These are phyloP conservation scores for Microglena sp. DNA, from an alignment of 139 green algal species.

Conservation along the genomic window DNA sequence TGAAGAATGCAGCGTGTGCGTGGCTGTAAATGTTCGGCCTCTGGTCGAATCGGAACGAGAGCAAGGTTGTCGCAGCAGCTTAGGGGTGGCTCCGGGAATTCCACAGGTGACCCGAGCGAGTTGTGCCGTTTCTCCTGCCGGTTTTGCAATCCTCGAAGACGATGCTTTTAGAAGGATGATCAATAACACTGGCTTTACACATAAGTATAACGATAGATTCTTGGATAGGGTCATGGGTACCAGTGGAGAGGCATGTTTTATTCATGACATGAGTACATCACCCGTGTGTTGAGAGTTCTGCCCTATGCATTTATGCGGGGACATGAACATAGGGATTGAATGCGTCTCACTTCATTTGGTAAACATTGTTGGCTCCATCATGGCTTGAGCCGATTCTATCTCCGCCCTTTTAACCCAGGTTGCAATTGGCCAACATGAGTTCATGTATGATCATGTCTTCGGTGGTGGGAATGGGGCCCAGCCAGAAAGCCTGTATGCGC, in stretches of 20 bases:
- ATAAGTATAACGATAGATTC: no score
- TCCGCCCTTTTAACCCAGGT: slow-evolving; percentile 30
- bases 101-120: not conserved
- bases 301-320: no score
- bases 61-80: slow-evolving; percentile 51
- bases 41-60: slow-evolving; percentile 62
- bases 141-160: not conserved
- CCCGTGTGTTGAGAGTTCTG: no score
- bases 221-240: no score
- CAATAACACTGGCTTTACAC: not conserved
- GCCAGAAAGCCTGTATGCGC: slow-evolving; percentile 44
- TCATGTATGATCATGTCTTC: slow-evolving; percentile 81
- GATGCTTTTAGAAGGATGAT: not conserved
- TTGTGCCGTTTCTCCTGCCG: not conserved
- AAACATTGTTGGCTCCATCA: not conserved
- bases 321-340: no score
- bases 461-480: slow-evolving; percentile 33
- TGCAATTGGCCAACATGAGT: slow-evolving; percentile 41
- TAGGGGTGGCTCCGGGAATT: slow-evolving; percentile 51
- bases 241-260: no score
- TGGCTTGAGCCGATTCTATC: slow-evolving; percentile 1
- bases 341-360: no score
- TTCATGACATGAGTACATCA: no score
- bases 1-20: slow-evolving; percentile 30
- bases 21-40: slow-evolving; percentile 79